A percentile compares a stretch with the other conserved stretches of the same genome.
Evolutionary conservation across 23 red algal genomes (phyloP).

Genomic region (Gracilariopsis chorda): DNA sequence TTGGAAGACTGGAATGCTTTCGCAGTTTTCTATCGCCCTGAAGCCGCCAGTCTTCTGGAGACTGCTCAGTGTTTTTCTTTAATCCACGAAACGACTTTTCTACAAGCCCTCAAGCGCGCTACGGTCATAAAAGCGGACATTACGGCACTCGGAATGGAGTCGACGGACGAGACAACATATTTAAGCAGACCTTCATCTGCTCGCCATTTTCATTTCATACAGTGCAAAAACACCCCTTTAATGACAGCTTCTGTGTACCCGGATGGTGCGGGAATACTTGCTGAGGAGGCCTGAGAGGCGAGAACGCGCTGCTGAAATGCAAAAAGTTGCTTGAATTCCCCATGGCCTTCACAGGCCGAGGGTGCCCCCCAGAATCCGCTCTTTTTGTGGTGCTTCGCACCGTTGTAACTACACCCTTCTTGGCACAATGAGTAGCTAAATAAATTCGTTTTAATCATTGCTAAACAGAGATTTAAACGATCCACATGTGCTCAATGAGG

Average conservation of each 20-base stretch:
- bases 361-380: too few relatives aligned
- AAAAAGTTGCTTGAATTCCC: neutral
- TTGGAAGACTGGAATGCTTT: slow-evolving; percentile 13
- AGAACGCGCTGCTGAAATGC: neutral
- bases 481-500: neutral
- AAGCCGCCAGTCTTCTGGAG: neutral
- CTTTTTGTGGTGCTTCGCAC: too few relatives aligned
- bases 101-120: neutral
- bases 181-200: too few relatives aligned
- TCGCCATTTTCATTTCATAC: neutral
- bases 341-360: neutral
- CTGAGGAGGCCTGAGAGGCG: neutral
- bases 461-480: neutral
- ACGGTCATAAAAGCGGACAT: neutral
- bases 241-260: neutral
- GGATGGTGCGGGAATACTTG: neutral
- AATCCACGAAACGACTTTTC: neutral
- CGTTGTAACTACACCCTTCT: neutral
- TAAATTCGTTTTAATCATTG: neutral
- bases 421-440: neutral
- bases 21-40: neutral
- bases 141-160: neutral
- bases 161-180: too few relatives aligned
- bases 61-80: neutral
- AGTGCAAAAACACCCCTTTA: neutral